Conservation (phyloP, 805 yeast species). For the Suhomyces canberraensis region DNA sequence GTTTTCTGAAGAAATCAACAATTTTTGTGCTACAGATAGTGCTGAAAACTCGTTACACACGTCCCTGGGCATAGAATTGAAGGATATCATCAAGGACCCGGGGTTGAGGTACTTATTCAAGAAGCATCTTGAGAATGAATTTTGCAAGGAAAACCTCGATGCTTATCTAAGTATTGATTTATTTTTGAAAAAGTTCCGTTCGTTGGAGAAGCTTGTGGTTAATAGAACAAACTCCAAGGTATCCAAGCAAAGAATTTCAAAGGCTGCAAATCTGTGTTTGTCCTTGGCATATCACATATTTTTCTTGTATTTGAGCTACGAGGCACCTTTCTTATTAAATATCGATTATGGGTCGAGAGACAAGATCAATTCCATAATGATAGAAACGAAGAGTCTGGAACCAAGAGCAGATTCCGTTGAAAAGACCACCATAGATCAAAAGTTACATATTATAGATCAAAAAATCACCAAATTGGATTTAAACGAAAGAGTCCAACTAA, state of each 20-base stretch:
- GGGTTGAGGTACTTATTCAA: slow-evolving; percentile 69
- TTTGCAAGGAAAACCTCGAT: slow-evolving; percentile 74
- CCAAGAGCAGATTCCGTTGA: no score
- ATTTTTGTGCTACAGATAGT: no score
- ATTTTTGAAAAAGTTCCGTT: slow-evolving; percentile 41
- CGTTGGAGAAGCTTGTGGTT: slow-evolving; percentile 9
- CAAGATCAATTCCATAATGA: slow-evolving; percentile 29
- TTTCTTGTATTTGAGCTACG: slow-evolving; percentile 59
- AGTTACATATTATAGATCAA: no score
- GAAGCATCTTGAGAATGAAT: slow-evolving; percentile 58
- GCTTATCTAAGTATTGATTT: slow-evolving; percentile 60
- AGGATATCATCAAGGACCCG: slow-evolving; percentile 62
- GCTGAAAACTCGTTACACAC: neutral
- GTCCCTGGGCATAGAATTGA: slow-evolving; percentile 15
- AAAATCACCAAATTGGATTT: no score
- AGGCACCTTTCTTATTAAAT: slow-evolving; percentile 69
- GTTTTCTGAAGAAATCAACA: neutral
- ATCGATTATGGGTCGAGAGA: slow-evolving; percentile 54
- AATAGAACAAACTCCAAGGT: slow-evolving; percentile 1
- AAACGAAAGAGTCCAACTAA: no score
- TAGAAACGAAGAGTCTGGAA: slow-evolving; percentile 3
- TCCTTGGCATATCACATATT: slow-evolving; percentile 63
- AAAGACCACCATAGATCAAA: no score
- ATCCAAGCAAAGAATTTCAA: slow-evolving; percentile 15
- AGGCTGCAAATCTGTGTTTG: slow-evolving; percentile 52